Evolutionary conservation across 305 asterid species (phyloP).

Genomic region (Solanum chacoense): DNA sequence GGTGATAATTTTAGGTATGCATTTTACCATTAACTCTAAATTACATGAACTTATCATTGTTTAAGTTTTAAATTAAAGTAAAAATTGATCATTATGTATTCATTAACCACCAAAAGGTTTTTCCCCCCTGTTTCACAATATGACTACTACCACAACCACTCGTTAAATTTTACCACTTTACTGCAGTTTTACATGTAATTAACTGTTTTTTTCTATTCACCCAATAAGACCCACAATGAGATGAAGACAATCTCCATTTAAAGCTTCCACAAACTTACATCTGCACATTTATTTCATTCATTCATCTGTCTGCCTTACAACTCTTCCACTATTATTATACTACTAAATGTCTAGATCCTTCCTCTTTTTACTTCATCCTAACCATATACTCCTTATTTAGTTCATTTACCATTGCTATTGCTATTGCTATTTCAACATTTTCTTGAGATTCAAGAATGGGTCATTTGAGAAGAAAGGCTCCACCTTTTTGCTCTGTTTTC

Average conservation of each 20-base stretch:
- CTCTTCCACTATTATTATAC: neutral
- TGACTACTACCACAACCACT: neutral
- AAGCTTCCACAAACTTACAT: neutral
- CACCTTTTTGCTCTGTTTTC: slow-evolving; percentile 4
- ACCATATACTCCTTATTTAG: neutral
- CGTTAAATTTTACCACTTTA: neutral
- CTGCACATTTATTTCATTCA: neutral
- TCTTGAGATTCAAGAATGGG: slow-evolving; percentile 17
- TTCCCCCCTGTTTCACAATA: neutral
- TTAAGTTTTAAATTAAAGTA: neutral
- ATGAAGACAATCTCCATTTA: neutral
- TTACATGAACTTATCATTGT: neutral
- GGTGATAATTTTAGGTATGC: neutral
- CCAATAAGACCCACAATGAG: neutral
- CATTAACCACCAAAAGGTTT: neutral
- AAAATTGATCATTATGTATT: neutral
- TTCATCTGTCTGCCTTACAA: neutral
- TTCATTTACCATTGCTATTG: neutral
- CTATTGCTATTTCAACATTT: neutral
- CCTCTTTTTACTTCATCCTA: neutral
- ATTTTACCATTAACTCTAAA: neutral
- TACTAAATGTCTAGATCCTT: neutral
- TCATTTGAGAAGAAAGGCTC: neutral
- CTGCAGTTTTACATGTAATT: neutral
- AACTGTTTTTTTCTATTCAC: neutral